phyloP scores from a whole-genome alignment of 352 stramenopile genomes.

The Phytophthora fragariae region DNA sequence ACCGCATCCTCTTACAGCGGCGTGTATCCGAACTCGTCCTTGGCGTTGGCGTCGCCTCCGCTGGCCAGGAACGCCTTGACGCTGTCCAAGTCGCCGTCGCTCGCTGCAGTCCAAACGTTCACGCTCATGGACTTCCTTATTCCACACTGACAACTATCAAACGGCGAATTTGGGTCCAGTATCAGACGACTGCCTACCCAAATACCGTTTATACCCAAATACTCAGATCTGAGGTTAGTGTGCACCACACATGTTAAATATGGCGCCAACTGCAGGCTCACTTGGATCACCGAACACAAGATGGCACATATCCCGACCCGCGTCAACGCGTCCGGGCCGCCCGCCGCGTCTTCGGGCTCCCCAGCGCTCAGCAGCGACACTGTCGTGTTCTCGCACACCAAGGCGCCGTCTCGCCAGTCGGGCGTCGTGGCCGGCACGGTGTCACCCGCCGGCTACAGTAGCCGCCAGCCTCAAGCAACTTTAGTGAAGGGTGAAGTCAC shows the following conservation, averaged over 20 bases:
- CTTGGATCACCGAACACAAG: not conserved
- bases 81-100: conserved; percentile 65
- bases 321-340: not conserved
- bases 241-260: conserved; percentile 1
- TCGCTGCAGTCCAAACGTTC: conserved; percentile 73
- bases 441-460: conserved; percentile 8
- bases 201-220: no score
- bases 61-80: conserved; percentile 56
- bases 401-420: conserved; percentile 53
- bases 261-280: not conserved
- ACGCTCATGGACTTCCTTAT: conserved; percentile 17
- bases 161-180: no score
- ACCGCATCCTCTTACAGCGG: conserved; percentile 51
- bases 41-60: conserved; percentile 56
- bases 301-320: not conserved
- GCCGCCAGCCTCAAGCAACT: conserved; percentile 1
- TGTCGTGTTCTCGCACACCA: conserved; percentile 69
- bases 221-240: not conserved
- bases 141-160: not conserved
- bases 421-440: conserved; percentile 25
- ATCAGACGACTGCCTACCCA: no score
- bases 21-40: conserved; percentile 78
- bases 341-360: not conserved
- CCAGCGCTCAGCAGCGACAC: conserved; percentile 50
- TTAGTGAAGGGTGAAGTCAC: not conserved